Base-by-base conservation (phyloP, 1,284 basidiomycete genomes). In the Boletus semigastroideus region DNA sequence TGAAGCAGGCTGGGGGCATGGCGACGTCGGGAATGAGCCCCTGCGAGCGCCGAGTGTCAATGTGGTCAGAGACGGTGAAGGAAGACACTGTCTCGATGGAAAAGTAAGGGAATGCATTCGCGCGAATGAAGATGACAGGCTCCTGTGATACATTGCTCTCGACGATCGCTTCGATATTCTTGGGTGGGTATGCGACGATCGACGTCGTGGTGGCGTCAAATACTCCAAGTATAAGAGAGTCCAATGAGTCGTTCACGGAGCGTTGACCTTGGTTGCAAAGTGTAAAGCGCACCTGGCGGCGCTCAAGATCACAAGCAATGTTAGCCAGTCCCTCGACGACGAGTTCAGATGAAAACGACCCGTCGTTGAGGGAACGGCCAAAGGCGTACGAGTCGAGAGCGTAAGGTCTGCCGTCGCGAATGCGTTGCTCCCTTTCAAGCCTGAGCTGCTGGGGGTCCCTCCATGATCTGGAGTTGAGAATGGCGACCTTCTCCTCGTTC, bases 261-360 rank as follows among this genome's bases (percentile, higher is more conserved):
- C 16, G 47, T 36, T 36, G 56, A 63, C 41, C 13, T 57, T 59
- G 60, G 51, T 55, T 54, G 57, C 55, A 49, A 59, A 70, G 49
- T 46, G 62, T 59, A 41, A 72, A 61, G 58, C 60, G 62, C 42
- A 73, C 54, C 10, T 51, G 42, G 28, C 47, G 70, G n/a, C 56
- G 60, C 37, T 66, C 63, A 34, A 67, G 48, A 53, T 71, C 60
- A 54, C 69, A 74, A 49, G 60, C 59, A 59, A 73, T 60, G 42
- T 68, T 56, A 44, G 71, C 57, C 42, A 41, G 42, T 34, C 70
- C 72, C 27, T 43, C 28, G n/a, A 54, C 59, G n/a, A 56, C 48
- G 6, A 62, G 57, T 52, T 75, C 73, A 7, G 65, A 53, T n/a
- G 72, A 71, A 53, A 75, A 74, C 2, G 62, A 55, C 4, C 65